Conservation (phyloP, 805 yeast genomes). For the Blastobotrys americana region DNA sequence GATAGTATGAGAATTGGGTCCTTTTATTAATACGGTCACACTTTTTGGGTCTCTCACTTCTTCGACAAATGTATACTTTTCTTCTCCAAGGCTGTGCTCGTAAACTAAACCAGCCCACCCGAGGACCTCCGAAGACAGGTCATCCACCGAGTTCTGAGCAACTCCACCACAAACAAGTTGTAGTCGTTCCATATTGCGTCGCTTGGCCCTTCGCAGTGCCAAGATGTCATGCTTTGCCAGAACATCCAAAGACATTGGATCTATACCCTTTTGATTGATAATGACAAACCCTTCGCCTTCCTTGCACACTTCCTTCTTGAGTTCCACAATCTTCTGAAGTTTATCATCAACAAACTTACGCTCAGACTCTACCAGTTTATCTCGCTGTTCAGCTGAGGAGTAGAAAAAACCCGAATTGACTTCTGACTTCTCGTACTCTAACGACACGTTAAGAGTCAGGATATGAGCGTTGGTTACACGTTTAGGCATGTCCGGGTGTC, state of each 20-base stretch:
- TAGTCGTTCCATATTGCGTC: slow-evolving; percentile 98
- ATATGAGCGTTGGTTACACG: slow-evolving; percentile 75
- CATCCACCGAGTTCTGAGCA: slow-evolving; percentile 96
- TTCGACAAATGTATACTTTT: slow-evolving; percentile 92
- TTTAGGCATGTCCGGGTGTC: slow-evolving; percentile 99
- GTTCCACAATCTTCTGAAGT: slow-evolving; percentile 80
- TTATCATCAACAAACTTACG: slow-evolving; percentile 92
- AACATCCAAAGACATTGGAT: slow-evolving; percentile 93
- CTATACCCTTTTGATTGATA: slow-evolving; percentile 96
- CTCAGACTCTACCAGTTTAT: slow-evolving; percentile 86
- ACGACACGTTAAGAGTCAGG: slow-evolving; percentile 82
- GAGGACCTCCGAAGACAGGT: slow-evolving; percentile 65
- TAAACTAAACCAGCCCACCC: slow-evolving; percentile 89
- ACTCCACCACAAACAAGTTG: slow-evolving; percentile 96
- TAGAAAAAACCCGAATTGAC: slow-evolving; percentile 94
- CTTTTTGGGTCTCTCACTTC: slow-evolving; percentile 81
- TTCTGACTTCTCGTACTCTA: slow-evolving; percentile 96
- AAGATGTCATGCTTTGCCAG: slow-evolving; percentile 87
- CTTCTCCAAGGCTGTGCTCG: slow-evolving; percentile 94
- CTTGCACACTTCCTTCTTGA: slow-evolving; percentile 87
- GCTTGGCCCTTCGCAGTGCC: slow-evolving; percentile 94
- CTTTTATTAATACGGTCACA: slow-evolving; percentile 86
- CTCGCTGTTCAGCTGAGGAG: slow-evolving; percentile 93
- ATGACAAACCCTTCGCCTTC: slow-evolving; percentile 80
- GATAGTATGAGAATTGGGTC: slow-evolving; percentile 82